Evolutionary conservation across 306 rosid genomes (phyloP).

Genomic region (Citrullus amarus): DNA sequence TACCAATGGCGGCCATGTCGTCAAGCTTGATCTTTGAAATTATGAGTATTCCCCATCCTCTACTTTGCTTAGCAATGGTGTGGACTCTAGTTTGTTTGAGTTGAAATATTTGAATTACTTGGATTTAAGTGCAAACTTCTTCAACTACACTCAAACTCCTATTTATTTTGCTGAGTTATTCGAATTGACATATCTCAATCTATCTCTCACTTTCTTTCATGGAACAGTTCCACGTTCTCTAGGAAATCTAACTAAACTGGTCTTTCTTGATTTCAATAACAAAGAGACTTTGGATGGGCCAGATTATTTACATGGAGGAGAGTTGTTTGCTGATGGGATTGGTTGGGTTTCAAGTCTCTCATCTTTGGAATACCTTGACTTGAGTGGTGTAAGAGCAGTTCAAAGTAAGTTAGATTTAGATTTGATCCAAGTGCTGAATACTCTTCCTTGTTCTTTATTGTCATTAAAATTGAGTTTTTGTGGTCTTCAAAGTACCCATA

Average conservation of each 20-base stretch:
- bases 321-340: background rate
- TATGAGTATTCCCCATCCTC: background rate
- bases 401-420: no score
- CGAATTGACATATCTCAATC: background rate
- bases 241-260: background rate
- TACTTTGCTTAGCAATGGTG: background rate
- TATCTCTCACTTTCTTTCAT: background rate
- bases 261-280: background rate
- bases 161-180: background rate
- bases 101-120: background rate
- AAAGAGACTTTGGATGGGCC: rapidly evolving
- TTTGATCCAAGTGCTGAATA: background rate
- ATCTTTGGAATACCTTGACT: background rate
- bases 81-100: constrained; percentile 5
- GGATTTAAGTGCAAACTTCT: background rate
- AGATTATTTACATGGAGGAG: background rate
- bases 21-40: constrained; percentile 1
- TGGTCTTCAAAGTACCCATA: background rate
- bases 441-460: background rate
- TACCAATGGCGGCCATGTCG: background rate
- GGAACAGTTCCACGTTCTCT: background rate
- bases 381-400: background rate
- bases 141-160: background rate
- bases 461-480: background rate
- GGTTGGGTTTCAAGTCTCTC: constrained; percentile 20